Evolutionary conservation across 441 rosid species (phyloP).

Genomic region (Raphanus hybrid): DNA sequence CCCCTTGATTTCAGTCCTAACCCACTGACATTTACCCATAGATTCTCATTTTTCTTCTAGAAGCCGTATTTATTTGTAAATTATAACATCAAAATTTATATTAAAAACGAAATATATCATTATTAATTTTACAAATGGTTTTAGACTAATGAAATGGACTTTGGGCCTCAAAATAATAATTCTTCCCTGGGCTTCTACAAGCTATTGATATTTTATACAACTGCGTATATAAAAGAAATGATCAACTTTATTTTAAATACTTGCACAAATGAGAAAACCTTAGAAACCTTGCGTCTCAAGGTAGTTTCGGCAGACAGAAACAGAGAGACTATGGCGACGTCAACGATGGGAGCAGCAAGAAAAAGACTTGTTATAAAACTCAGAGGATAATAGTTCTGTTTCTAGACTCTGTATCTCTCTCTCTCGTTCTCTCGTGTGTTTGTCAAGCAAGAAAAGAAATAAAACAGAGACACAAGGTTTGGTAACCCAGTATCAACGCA

Average conservation of each 20-base stretch:
- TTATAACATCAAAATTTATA: background rate
- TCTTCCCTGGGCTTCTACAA: background rate
- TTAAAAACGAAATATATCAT: too few species aligned
- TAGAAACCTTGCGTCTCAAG: background rate
- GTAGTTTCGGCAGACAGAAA: background rate
- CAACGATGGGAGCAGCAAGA: background rate
- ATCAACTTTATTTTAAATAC: background rate
- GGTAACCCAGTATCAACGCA: background rate
- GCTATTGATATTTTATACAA: background rate
- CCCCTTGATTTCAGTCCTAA: slow-evolving; percentile 19
- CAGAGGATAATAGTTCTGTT: too few species aligned
- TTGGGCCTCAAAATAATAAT: background rate
- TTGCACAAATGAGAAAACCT: background rate
- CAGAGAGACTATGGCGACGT: background rate
- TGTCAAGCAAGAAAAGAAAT: too few species aligned
- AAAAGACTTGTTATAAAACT: background rate
- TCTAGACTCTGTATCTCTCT: too few species aligned
- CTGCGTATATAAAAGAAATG: background rate
- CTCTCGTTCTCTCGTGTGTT: too few species aligned
- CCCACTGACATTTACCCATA: slow-evolving; percentile 24
- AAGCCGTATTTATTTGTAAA: background rate
- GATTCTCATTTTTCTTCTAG: background rate
- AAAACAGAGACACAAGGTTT: background rate
- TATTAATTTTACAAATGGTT: too few species aligned
- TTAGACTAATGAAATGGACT: background rate